Evolutionary conservation across 176 grass and related monocot species (phyloP).

Genomic region (Echinochloa phyllopogon): DNA sequence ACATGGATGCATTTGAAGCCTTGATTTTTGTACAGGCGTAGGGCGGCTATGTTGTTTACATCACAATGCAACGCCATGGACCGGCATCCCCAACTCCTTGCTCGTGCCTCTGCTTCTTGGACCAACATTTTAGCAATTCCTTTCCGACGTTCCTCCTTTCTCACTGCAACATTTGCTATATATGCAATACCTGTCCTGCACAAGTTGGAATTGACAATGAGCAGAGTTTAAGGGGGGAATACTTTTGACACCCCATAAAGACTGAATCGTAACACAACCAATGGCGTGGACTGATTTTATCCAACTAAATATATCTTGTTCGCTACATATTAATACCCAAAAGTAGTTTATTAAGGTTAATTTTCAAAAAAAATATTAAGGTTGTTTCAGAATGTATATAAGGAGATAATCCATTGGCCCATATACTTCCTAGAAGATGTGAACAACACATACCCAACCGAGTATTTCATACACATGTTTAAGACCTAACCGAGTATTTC

Average conservation of each 20-base stretch:
- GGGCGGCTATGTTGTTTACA: slow-evolving; percentile 69
- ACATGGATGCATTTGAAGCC: slow-evolving; percentile 84
- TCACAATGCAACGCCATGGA: slow-evolving; percentile 92
- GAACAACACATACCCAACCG: background rate
- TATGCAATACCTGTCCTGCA: slow-evolving; percentile 89
- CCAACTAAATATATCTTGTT: slow-evolving; percentile 10
- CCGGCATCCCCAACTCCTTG: slow-evolving; percentile 77
- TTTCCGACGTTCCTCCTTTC: slow-evolving; percentile 68
- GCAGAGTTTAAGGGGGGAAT: background rate
- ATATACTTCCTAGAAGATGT: background rate
- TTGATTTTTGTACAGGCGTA: slow-evolving; percentile 74
- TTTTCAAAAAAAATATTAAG: background rate
- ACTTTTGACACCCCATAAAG: background rate
- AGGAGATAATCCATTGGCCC: background rate
- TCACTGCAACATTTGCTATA: slow-evolving; percentile 81
- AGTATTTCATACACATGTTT: background rate
- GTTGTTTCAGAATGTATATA: slow-evolving; percentile 2
- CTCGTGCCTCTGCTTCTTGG: slow-evolving; percentile 67
- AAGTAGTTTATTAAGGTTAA: background rate
- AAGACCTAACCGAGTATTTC: background rate
- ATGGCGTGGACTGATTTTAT: background rate
- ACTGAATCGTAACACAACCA: background rate
- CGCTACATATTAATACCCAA: background rate
- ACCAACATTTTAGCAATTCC: slow-evolving; percentile 89
- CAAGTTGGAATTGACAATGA: slow-evolving; percentile 6